phyloP scores from a whole-genome alignment of 2,329 filamentous ascomycete genomes.

The Teratosphaeria nubilosa region DNA sequence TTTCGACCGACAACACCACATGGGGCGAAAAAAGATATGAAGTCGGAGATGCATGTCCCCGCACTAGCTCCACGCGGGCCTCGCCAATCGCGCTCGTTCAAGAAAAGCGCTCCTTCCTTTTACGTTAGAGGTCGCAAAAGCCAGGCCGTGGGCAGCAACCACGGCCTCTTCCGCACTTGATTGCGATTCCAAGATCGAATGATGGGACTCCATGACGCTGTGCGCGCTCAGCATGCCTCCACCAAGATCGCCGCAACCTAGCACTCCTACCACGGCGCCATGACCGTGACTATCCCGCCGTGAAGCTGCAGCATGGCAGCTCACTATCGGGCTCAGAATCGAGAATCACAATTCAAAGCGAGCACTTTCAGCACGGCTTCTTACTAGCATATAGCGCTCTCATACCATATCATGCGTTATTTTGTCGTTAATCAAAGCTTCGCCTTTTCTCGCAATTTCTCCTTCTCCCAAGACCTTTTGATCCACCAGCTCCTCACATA shows the following conservation, averaged over 20 bases:
- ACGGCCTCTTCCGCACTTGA: background rate
- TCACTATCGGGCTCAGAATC: too few relatives aligned
- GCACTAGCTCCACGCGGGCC: background rate
- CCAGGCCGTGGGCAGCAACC: background rate
- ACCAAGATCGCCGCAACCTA: background rate
- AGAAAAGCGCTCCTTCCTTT: background rate
- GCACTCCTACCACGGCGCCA: background rate
- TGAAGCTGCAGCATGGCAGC: too few relatives aligned
- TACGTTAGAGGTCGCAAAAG: background rate
- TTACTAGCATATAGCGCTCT: background rate
- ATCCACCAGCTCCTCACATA: constrained; percentile 62
- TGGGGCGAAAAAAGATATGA: background rate
- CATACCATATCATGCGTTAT: background rate
- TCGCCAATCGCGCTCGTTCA: background rate
- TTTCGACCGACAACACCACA: background rate
- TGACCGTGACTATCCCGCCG: background rate
- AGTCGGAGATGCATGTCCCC: background rate
- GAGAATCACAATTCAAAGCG: too few relatives aligned
- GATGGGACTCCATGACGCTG: background rate
- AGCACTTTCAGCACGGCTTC: background rate
- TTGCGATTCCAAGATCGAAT: background rate
- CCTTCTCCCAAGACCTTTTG: constrained; percentile 60
- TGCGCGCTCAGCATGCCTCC: background rate
- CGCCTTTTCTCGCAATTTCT: constrained; percentile 46
- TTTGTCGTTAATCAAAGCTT: constrained; percentile 37